Conservation (phyloP, 345 rosid species). For the Psidium friedrichsthalianum region DNA sequence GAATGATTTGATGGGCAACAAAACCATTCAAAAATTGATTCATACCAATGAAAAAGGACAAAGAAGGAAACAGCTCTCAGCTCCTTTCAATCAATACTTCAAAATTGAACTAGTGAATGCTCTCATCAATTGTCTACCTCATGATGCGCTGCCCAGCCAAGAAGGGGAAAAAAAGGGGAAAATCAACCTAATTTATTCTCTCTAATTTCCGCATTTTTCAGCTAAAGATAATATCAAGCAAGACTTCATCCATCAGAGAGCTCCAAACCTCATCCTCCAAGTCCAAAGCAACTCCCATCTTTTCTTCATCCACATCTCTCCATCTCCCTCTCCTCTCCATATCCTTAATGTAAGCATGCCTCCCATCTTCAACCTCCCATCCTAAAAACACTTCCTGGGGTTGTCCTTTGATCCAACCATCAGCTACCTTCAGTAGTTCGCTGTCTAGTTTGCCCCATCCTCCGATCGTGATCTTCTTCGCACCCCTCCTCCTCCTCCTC, state of each 20-base stretch:
- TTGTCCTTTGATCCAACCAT: conserved; percentile 49
- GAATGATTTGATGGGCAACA: background rate
- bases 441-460: background rate
- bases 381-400: conserved; percentile 30
- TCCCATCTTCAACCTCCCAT: conserved; percentile 45
- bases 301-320: conserved; percentile 20
- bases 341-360: conserved; percentile 34
- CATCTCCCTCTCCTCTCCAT: conserved; percentile 35
- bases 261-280: conserved; percentile 38
- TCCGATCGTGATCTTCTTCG: background rate
- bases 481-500: background rate
- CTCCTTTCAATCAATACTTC: background rate
- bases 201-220: background rate
- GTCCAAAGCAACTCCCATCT: conserved; percentile 19
- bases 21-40: background rate
- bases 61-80: background rate
- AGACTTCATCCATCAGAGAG: conserved; percentile 44
- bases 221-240: conserved; percentile 18
- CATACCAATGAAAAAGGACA: background rate
- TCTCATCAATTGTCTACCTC: background rate
- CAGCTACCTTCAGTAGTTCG: conserved; percentile 18
- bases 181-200: background rate
- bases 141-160: background rate
- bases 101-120: background rate
- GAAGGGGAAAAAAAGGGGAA: background rate